These are phyloP conservation scores for Pyricularia grisea DNA, from an alignment of 2,329 filamentous ascomycete species.

Conservation along the genomic window DNA sequence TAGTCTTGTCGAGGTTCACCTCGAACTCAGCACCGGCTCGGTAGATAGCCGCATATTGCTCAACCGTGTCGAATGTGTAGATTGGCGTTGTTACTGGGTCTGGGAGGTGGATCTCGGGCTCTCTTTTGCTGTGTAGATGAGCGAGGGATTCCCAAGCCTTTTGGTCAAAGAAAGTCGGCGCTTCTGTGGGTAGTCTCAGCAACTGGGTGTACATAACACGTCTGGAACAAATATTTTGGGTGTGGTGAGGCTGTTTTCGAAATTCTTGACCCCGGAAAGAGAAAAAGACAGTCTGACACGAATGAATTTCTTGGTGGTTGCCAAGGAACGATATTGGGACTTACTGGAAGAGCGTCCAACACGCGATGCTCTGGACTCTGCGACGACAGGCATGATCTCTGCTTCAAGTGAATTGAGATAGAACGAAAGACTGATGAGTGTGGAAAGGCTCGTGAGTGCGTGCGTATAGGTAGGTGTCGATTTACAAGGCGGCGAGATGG, in stretches of 20 bases:
- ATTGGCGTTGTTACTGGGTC: not conserved
- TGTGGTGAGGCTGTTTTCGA: not conserved
- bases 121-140: not conserved
- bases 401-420: not conserved
- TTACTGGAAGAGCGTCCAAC: not conserved
- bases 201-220: not conserved
- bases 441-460: not conserved
- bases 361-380: not conserved
- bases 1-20: constrained; percentile 12
- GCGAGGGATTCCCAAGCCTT: not conserved
- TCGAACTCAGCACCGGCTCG: constrained; percentile 10
- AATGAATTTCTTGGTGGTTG: not conserved
- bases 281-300: not conserved
- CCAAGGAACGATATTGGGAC: not conserved
- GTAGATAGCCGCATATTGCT: constrained; percentile 10
- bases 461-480: not conserved
- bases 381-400: not conserved
- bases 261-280: no score
- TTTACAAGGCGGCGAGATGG: not conserved
- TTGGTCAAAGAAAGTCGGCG: not conserved
- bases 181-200: not conserved
- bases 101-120: not conserved
- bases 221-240: not conserved
- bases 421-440: not conserved
- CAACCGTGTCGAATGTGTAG: constrained; percentile 6